Conservation (phyloP, 805 yeast species). For the Phaffomyces antillensis region DNA sequence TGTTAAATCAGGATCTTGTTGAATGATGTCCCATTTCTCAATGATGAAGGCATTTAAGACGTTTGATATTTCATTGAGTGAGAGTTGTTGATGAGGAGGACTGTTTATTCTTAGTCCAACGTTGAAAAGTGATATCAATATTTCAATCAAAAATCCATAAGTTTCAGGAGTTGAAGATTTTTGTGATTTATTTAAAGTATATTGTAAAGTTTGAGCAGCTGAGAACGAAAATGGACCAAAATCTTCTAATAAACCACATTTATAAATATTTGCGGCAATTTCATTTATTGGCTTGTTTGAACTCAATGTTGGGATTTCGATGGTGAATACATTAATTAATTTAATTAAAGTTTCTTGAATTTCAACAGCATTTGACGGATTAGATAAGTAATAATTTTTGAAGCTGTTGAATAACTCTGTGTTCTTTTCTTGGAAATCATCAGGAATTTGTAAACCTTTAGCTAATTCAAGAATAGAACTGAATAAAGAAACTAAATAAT, state of each 20-base stretch:
- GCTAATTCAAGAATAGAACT: slow-evolving; percentile 65
- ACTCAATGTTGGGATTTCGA: slow-evolving; percentile 30
- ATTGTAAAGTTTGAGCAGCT: slow-evolving; percentile 33
- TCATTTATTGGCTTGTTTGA: slow-evolving; percentile 50
- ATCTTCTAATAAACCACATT: slow-evolving; percentile 56
- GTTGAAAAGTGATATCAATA: slow-evolving; percentile 14
- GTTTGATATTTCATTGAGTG: slow-evolving; percentile 9
- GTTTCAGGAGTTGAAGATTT: slow-evolving; percentile 5
- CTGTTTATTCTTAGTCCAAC: slow-evolving; percentile 10
- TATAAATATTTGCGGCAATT: slow-evolving; percentile 54
- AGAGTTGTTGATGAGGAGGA: slow-evolving; percentile 1
- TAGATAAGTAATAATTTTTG: slow-evolving; percentile 21
- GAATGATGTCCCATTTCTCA: slow-evolving; percentile 22
- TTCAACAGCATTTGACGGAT: slow-evolving; percentile 44
- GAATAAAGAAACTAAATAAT: slow-evolving; percentile 49
- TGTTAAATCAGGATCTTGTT: slow-evolving; percentile 52
- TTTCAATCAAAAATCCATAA: slow-evolving; percentile 11
- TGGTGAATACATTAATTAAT: slow-evolving; percentile 35
- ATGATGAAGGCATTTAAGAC: slow-evolving; percentile 16
- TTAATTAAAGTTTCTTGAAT: slow-evolving; percentile 31
- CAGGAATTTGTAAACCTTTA: slow-evolving; percentile 56
- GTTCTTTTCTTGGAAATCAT: slow-evolving; percentile 35
- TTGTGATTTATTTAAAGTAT: slow-evolving; percentile 26
- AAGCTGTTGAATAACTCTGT: slow-evolving; percentile 15
- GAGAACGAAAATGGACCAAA: slow-evolving; percentile 62